Evolutionary conservation across 345 rosid genomes (phyloP), one percentile per base, ranked within the genome.

Genomic region (Theobroma cacao): DNA sequence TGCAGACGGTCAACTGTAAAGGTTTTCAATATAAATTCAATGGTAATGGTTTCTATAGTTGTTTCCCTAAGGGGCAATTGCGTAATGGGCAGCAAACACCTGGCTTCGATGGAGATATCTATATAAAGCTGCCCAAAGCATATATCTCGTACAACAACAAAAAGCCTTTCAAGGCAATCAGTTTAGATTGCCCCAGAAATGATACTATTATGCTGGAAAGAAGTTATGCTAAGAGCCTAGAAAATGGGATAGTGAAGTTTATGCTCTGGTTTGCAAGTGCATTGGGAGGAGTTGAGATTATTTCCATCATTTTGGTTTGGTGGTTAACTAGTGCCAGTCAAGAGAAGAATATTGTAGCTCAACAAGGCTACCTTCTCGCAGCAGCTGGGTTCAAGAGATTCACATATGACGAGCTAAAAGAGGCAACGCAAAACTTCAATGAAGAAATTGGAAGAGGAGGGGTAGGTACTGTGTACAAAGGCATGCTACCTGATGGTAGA

Each of bases 401-500:
- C 48, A 62, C 75, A 1, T 79, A 73, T 24, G 18, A 34, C 2
- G 86, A 82, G 74, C 80, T 85, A 11, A 82, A 80, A 26, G 20
- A 40, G 31, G 85, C 84, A 58, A 82, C 88, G 0, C 34, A 41
- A 3, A 59, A 58, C 40, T 85, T 85, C 43, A 78, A 43, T 4
- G 59, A 78, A 22, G 88, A 85, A 72, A 80, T 80, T 31, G 88
- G 85, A 55, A 75, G 84, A 71, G 80, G 85, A 52, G 81, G 76
- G 0, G 75, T 53, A n/a, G 84, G 87, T 2, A 59, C 41, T 4
- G 82, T 84, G 31, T 81, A 81, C 41, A 84, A 79, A 43, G 85
- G 72, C 1, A 50, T 3, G 4, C 61, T 85, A 31, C 10, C 72
- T 0, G 80, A 82, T 50, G 12, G 38, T 22, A 24, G 75, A 75